Evolutionary conservation across 148 eudicot species (phyloP).

Genomic region (Cornus florida): DNA sequence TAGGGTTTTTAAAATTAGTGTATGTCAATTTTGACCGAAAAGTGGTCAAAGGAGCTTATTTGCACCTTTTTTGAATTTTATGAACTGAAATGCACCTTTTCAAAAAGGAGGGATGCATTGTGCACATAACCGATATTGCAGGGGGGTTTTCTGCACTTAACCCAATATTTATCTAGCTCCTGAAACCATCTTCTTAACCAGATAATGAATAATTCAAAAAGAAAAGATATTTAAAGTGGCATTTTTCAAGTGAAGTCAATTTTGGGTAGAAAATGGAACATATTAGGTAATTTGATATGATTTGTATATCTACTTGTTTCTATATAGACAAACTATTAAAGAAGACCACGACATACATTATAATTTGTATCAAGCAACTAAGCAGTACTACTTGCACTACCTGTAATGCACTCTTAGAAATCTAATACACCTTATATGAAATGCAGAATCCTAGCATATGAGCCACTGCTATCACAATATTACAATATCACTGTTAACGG

Average conservation of each 20-base stretch:
- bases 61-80: too few species aligned
- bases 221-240: background rate
- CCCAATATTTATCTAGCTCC: background rate
- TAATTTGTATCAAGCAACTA: background rate
- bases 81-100: too few species aligned
- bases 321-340: background rate
- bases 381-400: background rate
- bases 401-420: background rate
- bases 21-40: too few species aligned
- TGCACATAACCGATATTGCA: too few species aligned
- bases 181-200: background rate
- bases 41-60: too few species aligned
- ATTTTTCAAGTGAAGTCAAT: background rate
- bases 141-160: too few species aligned
- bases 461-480: background rate
- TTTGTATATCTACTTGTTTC: background rate
- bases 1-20: too few species aligned
- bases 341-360: background rate
- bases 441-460: background rate
- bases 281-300: background rate
- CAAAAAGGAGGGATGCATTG: too few species aligned
- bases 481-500: background rate
- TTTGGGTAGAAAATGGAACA: background rate
- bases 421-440: background rate
- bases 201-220: background rate